A percentile compares a stretch with the other conserved stretches of the same genome.
Conservation (phyloP, 2,329 filamentous ascomycete species). For the Orbilia quercus region DNA sequence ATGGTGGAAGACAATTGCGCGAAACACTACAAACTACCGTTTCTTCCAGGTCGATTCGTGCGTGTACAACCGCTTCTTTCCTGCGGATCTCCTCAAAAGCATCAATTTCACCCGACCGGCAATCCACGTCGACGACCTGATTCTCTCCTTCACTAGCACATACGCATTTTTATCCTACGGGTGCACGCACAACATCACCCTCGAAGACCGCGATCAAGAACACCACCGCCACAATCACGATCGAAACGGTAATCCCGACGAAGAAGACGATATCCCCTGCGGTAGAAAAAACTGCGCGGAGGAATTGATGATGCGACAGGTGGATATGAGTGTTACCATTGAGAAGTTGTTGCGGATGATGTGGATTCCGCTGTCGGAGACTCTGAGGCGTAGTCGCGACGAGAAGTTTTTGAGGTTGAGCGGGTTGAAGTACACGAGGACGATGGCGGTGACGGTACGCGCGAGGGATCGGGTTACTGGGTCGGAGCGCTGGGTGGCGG, state of each 20-base stretch:
- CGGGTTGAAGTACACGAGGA: conserved; percentile 36
- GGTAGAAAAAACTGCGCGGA: conserved; percentile 6
- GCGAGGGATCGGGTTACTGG: conserved; percentile 27
- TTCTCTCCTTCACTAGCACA: conserved; percentile 46
- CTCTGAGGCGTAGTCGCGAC: conserved; percentile 36
- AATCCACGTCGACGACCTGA: conserved; percentile 49
- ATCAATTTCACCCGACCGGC: conserved; percentile 45
- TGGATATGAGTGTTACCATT: conserved; percentile 48
- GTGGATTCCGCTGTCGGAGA: conserved; percentile 55
- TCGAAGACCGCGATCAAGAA: conserved; percentile 25
- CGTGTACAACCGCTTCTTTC: conserved; percentile 53
- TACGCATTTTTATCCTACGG: conserved; percentile 52
- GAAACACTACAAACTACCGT: conserved; percentile 48
- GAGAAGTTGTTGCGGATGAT: conserved; percentile 51
- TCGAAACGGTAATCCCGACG: conserved; percentile 8
- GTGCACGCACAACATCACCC: conserved; percentile 40
- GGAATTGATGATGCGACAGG: conserved; percentile 9
- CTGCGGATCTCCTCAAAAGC: conserved; percentile 37
- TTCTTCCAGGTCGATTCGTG: conserved; percentile 53
- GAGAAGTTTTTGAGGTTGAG: conserved; percentile 42
- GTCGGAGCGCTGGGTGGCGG: conserved; percentile 30
- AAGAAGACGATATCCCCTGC: conserved; percentile 19
- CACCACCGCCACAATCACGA: conserved; percentile 16
- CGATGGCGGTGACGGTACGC: conserved; percentile 45
- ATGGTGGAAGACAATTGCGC: conserved; percentile 55